Conservation (phyloP, 495 filamentous ascomycete genomes). For the Xylaria nigripes region DNA sequence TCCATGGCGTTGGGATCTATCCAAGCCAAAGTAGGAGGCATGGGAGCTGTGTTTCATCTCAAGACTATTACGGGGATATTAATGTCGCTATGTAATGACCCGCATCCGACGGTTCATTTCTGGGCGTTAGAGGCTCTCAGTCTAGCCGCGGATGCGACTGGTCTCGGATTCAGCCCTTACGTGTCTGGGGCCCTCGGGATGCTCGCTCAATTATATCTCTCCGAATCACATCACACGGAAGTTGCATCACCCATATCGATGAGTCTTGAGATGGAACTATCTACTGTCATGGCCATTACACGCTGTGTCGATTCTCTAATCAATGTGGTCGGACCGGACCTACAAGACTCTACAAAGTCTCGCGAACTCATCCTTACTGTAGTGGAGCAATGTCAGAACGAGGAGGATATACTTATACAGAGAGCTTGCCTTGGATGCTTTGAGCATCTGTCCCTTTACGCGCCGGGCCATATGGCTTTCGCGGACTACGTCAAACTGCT, state of each 20-base stretch:
- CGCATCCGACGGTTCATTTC: conserved; percentile 92
- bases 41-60: conserved; percentile 95
- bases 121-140: conserved; percentile 89
- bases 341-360: conserved; percentile 89
- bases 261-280: conserved; percentile 75
- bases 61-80: conserved; percentile 93
- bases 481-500: conserved; percentile 70
- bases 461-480: conserved; percentile 77
- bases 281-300: conserved; percentile 73
- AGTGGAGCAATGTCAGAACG: conserved; percentile 71
- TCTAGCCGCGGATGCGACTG: conserved; percentile 84
- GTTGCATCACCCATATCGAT: conserved; percentile 69
- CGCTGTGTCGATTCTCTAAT: conserved; percentile 89
- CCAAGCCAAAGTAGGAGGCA: conserved; percentile 89
- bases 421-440: conserved; percentile 73
- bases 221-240: conserved; percentile 85
- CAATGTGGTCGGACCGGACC: conserved; percentile 89
- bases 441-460: conserved; percentile 90
- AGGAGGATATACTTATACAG: conserved; percentile 64
- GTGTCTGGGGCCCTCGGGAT: conserved; percentile 87
- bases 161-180: conserved; percentile 81
- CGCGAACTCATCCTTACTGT: conserved; percentile 85
- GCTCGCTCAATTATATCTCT: conserved; percentile 82
- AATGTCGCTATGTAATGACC: conserved; percentile 91
- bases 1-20: conserved; percentile 90